Base-by-base conservation (phyloP, 2,329 filamentous ascomycete species). In the Cladophialophora bantiana region DNA sequence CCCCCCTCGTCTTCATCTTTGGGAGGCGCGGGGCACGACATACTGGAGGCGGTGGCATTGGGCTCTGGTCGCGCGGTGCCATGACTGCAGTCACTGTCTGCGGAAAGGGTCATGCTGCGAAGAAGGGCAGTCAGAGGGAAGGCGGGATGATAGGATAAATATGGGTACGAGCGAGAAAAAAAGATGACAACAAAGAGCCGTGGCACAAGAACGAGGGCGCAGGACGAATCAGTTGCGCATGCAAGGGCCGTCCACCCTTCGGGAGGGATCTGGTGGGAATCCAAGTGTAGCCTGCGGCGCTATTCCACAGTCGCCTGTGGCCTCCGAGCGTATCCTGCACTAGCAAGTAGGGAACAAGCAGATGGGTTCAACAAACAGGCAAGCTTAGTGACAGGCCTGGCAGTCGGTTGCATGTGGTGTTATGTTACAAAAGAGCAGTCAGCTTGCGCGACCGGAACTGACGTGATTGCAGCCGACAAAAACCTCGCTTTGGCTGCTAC, bases 1-100 rank as follows among this genome's bases (percentile, higher is more conserved):
- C 12, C 7, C 45, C 45, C 18, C 45, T 50, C 18, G 7, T 9
- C n/a, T 50, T 50, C 45, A 50, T 48, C 42, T 45, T 62, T 42
- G 7, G 18, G 36, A 12, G 42, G n/a, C 20, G 53, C 31, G 48
- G 64, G 64, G 62, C 32, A 61, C 45, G 56, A 66, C 66, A 67
- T 68, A 72, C 71, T 48, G 70, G 70, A 56, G 71, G 71, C 36
- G 71, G 71, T 42, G 71, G 71, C 71, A 73, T 73, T 42, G 71
- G 71, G 59, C 71, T 73, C 65, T 70, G 67, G 52, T 73, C 71
- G 59, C 71, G 69, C 62, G 71, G 71, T 56, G 71, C 70, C 71
- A 73, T 73, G 45, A 52, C 67, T 68, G 52, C 40, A 53, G 50
- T 67, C 60, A 64, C 58, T 65, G 38, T 62, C 36, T 59, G 59